Base-by-base conservation (phyloP, 495 filamentous ascomycete genomes). In the Penicillium turbatum region DNA sequence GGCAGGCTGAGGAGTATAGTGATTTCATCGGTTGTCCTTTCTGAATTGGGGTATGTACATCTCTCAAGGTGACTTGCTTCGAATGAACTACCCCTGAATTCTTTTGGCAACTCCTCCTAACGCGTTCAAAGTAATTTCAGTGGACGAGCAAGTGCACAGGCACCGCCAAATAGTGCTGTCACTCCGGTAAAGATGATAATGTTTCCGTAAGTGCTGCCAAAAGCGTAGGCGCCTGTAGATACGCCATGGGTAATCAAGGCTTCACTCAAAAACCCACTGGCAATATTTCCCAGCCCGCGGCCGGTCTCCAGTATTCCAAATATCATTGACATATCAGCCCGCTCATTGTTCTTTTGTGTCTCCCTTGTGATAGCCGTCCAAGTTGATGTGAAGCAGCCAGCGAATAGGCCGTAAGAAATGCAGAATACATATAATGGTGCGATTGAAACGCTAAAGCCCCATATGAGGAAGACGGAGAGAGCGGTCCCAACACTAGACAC, bases 391-490 rank as follows among this genome's bases (percentile, higher is more conserved):
- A 76, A 83, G 0, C 74, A 73, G 0, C 83, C 83, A 0, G 82
- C 84, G 56, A 83, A 86, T 5, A 85, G 60, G 1, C 86, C 86
- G 54, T 84, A 87, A 2, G 81, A 45, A 12, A 88, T 54, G 12
- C 71, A 75, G 54, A 88, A 88, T 12, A 81, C 44, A 46, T 77
- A 81, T 17, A 88, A 62, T 27, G 78, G 67, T 0, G 81, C 62
- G 12, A 85, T 54, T 5, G 70, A 73, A 0, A 64, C 66, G 0
- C 81, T 72, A 15, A 88, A 64, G 0, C 84, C 85, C 85, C 86
- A 88, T 29, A 87, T 56, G 3, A 87, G 31, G 53, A 88, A 84
- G 1, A 85, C 77, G 0, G 75, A 68, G 3, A 81, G 15, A 3
- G 77, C 66, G n/a, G 79, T 71, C 0, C 79, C 83, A 2, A 78